phyloP scores from a whole-genome alignment of 345 rosid genomes.

The Hibiscus tridactylites region DNA sequence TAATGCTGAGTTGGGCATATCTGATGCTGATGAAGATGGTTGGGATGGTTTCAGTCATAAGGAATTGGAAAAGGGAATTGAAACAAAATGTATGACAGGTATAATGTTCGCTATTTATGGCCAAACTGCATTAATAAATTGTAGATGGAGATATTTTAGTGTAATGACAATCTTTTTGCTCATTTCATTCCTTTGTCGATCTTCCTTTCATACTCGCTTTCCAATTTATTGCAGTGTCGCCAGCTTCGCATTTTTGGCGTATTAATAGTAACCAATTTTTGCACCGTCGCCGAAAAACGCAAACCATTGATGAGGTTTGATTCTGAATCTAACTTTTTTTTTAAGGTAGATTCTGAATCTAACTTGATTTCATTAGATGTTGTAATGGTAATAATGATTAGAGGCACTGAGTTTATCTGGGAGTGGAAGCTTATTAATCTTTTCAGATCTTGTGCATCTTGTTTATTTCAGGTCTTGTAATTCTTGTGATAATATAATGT shows the following conservation, averaged over 20 bases:
- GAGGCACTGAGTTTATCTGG: background rate
- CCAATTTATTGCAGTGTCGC: conserved; percentile 35
- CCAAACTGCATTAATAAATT: background rate
- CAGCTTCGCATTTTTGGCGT: conserved; percentile 55
- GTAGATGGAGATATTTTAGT: conserved; percentile 7
- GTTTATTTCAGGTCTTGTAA: background rate
- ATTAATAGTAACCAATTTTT: conserved; percentile 68
- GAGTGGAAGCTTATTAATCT: background rate
- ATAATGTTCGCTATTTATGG: conserved; percentile 9
- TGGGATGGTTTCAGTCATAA: conserved; percentile 40
- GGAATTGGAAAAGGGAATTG: conserved; percentile 46
- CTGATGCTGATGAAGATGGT: conserved; percentile 82
- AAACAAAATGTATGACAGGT: conserved; percentile 47
- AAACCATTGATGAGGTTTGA: conserved; percentile 87
- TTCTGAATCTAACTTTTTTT: conserved; percentile 7
- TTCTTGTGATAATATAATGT: background rate
- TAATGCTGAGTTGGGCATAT: conserved; percentile 83
- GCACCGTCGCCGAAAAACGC: conserved; percentile 80
- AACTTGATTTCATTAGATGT: background rate
- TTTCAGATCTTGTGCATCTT: background rate
- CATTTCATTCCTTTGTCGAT: background rate
- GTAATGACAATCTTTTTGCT: background rate
- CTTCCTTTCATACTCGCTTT: conserved; percentile 13
- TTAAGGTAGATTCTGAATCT: background rate
- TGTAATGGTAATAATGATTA: background rate